Base-by-base conservation (phyloP, 345 rosid species). In the Anastatica hierochuntica region DNA sequence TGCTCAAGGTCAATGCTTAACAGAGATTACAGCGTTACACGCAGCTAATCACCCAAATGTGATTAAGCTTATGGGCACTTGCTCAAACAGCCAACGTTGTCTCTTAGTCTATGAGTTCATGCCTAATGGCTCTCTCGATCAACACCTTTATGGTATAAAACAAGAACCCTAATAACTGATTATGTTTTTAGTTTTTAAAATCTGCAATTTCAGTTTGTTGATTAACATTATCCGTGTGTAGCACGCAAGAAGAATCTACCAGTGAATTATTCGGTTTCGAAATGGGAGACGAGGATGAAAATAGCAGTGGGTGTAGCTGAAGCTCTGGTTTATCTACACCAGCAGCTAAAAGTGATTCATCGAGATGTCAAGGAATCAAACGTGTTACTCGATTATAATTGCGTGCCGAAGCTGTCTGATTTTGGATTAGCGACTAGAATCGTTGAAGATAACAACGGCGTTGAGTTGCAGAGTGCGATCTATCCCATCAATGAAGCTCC, bases 51-150 rank as follows among this genome's bases (percentile, higher is more conserved):
- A 86, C 42, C 71, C 79, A 0, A 87, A 83, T 58, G 81, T 83
- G 29, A 88, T 87, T 10, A 79, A 72, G 67, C 58, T 87, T 62
- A 64, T 81, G 5, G 94, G 89, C 8, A 81, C 80, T 53, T 81
- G n/a, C n/a, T n/a, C n/a, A n/a, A n/a, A 79, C 3, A 83, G 80
- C 43, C 77, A 62, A 83, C 58, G 72, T 77, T 11, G 31, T n/a
- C n/a, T n/a, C n/a, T n/a, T 87, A 50, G 79, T 87, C 48, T 81
- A 81, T 26, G 89, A 87, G 35, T 79, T 73, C 59, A 83, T 87
- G 89, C 75, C 87, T 10, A 57, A 68, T 10, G 87, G 87, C 23
- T 75, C 87, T 34, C 62, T 87, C 58, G 87, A 83, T n/a, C 54
- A 61, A 19, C 80, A 79, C 64, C 61, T 87, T 33, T 76, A 65